Base-by-base conservation (phyloP, 2,329 filamentous ascomycete species). In the Fusarium metavorans region DNA sequence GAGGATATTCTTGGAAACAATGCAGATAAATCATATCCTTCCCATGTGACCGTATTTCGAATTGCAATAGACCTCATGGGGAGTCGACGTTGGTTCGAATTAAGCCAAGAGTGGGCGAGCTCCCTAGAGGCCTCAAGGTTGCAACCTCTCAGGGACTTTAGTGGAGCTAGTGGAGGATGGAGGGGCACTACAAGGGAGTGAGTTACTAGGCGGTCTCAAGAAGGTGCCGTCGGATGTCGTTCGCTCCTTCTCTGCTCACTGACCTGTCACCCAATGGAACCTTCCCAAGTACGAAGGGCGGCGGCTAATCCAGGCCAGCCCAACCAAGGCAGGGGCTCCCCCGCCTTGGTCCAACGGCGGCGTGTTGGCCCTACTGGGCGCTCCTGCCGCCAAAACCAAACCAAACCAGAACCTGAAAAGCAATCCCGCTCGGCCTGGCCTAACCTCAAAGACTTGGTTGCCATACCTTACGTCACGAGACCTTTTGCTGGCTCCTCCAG, bases 401-500 rank as follows among this genome's bases (percentile, higher is more conserved):
- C 48, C 34, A 66, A 48, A 18, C 48, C 34, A 66, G 65, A 54
- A 64, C 73, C 74, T 69, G 71, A 67, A 75, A 34, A 70, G 23
- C 27, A 34, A 70, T 30, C 65, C 39, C 39, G 10, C 39, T 14
- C 8, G 23, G 43, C 20, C 39, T 16, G 23, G 18, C 13, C 56
- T 13, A 52, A 65, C 52, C 58, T 73, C 69, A 64, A 77, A 64
- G 67, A 58, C 71, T 54, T 64, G 56, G 20, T 14, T 23, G 54
- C 54, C 54, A 69, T 72, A 62, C 68, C 64, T 74, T 79, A 79
- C 78, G 78, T 79, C 78, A 79, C 78, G 77, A 79, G 78, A 79
- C 78, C 76, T 70, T 71, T 64, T 64, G 61, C 48, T 64, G 39
- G 74, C 62, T 64, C 67, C 50, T 64, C 64, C 63, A 70, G 63